phyloP scores from a whole-genome alignment of 2,329 filamentous ascomycete species.

The Colletotrichum magnum region DNA sequence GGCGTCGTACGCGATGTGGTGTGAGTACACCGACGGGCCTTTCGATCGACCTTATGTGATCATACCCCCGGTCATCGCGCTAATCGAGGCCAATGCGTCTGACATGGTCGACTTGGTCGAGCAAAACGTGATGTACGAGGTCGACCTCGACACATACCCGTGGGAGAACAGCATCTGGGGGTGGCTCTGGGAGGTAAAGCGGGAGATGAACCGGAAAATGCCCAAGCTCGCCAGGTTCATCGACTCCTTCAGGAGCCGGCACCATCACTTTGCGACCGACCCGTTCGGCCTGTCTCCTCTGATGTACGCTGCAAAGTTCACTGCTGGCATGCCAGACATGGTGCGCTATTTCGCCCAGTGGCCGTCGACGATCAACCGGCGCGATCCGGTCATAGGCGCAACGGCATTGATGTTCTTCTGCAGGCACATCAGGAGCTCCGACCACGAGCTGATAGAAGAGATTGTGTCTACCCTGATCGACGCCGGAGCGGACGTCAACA shows the following conservation, averaged over 20 bases:
- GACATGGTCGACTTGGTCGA: slow-evolving; percentile 4
- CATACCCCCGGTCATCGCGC: slow-evolving; percentile 9
- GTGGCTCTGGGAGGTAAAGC: background rate
- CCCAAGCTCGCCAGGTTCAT: background rate
- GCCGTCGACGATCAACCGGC: slow-evolving; percentile 36
- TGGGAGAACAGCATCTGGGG: background rate
- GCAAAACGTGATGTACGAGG: background rate
- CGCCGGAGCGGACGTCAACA: slow-evolving; percentile 39
- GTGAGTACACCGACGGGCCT: background rate
- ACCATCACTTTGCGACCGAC: background rate
- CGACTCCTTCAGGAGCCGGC: background rate
- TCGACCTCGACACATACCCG: background rate
- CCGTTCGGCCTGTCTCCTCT: slow-evolving; percentile 29
- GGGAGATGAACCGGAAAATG: background rate
- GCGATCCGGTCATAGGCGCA: slow-evolving; percentile 18
- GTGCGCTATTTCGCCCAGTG: slow-evolving; percentile 39
- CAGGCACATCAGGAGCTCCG: slow-evolving; percentile 13
- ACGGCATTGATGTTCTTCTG: slow-evolving; percentile 36
- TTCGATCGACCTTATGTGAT: background rate
- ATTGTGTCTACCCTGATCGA: slow-evolving; percentile 35
- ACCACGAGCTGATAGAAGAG: slow-evolving; percentile 13
- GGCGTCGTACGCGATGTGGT: slow-evolving; percentile 41
- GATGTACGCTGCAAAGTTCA: slow-evolving; percentile 40
- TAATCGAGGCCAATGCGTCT: slow-evolving; percentile 7
- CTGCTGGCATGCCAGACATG: slow-evolving; percentile 28